phyloP scores from a whole-genome alignment of 345 rosid genomes.

The Lepidium didymum region DNA sequence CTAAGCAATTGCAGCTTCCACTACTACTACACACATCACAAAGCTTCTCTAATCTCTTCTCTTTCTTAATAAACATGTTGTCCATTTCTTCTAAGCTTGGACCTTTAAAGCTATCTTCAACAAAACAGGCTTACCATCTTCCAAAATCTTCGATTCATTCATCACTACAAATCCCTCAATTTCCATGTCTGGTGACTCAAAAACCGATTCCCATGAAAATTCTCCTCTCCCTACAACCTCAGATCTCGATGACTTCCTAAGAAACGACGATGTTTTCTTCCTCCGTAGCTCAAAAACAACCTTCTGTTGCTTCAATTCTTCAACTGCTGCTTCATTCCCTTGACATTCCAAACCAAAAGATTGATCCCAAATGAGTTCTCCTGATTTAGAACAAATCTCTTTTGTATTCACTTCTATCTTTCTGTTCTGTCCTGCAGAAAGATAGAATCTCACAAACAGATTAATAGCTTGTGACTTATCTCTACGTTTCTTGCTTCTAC shows the following conservation, averaged over 20 bases:
- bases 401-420: constrained; percentile 45
- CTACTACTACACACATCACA: constrained; percentile 18
- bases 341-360: constrained; percentile 53
- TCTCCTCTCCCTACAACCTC: constrained; percentile 56
- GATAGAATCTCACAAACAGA: constrained; percentile 62
- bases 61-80: constrained; percentile 27
- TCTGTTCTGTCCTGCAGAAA: constrained; percentile 45
- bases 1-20: constrained; percentile 13
- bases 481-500: constrained; percentile 61
- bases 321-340: constrained; percentile 44
- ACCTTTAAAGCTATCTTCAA: constrained; percentile 26
- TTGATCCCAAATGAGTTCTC: constrained; percentile 44
- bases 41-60: background rate
- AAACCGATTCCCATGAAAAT: constrained; percentile 24
- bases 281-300: constrained; percentile 57
- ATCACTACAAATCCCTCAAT: constrained; percentile 21
- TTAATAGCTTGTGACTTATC: constrained; percentile 28
- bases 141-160: background rate
- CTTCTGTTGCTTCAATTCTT: constrained; percentile 37
- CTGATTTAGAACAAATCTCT: constrained; percentile 37
- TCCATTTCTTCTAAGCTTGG: constrained; percentile 9
- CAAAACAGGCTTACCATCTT: constrained; percentile 4
- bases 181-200: constrained; percentile 18
- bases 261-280: constrained; percentile 27
- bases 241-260: constrained; percentile 41